Percentiles rank a stretch among this genome's conserved stretches.
phyloP scores from a whole-genome alignment of 768 basidiomycete genomes.

The Wakefieldia striispora region DNA sequence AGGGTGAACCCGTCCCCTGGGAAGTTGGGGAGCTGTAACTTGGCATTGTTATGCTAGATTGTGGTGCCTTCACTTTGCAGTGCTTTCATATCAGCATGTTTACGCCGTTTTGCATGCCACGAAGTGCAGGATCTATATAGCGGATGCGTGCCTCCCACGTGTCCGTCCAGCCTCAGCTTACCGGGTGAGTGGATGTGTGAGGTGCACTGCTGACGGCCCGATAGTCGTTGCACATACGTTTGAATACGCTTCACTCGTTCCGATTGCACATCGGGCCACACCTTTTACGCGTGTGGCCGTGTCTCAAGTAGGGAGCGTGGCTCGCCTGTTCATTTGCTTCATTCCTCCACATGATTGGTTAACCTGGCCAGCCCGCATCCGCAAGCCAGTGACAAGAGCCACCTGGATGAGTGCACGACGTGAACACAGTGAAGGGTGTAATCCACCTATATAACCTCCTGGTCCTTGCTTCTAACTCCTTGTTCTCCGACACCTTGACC shows the following conservation, averaged over 20 bases:
- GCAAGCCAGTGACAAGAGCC: constrained; percentile 28
- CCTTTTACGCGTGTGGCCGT: constrained; percentile 28
- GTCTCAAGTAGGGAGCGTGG: constrained; percentile 23
- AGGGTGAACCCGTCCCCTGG: constrained; percentile 81
- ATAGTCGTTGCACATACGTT: constrained; percentile 5
- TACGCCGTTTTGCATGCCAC: constrained; percentile 24
- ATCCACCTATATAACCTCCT: constrained; percentile 31
- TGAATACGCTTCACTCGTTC: constrained; percentile 9
- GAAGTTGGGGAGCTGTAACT: constrained; percentile 69
- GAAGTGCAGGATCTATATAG: constrained; percentile 23
- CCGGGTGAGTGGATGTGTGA: constrained; percentile 17
- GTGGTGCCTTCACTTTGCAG: constrained; percentile 27
- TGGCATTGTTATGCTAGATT: constrained; percentile 20
- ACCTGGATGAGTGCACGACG: constrained; percentile 38
- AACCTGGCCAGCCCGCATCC: constrained; percentile 30
- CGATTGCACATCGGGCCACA: constrained; percentile 21
- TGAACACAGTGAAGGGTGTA: constrained; percentile 42
- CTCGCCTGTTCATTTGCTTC: constrained; percentile 22
- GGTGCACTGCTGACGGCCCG: constrained; percentile 7
- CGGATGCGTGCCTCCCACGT: constrained; percentile 28
- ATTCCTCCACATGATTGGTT: constrained; percentile 25
- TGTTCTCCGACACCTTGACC: constrained; percentile 36
- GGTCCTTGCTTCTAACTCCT: constrained; percentile 36
- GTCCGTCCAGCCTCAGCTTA: constrained; percentile 2
- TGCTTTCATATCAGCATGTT: constrained; percentile 33